phyloP scores from a whole-genome alignment of 169 alveolate genomes.

The Plasmodium ovale region DNA sequence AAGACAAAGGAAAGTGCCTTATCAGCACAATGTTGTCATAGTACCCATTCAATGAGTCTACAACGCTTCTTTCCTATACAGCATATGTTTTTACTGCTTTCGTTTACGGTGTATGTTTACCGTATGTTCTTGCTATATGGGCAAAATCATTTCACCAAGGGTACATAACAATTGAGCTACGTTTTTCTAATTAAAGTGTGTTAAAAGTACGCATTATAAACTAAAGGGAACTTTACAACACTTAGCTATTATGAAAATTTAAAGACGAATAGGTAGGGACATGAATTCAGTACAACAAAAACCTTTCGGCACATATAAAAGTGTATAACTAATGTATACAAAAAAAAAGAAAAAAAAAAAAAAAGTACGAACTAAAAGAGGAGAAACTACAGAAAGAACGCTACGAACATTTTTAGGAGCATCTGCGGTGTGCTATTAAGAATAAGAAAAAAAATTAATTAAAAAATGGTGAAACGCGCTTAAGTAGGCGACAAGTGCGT shows the following conservation, averaged over 20 bases:
- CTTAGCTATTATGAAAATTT: constrained; percentile 3
- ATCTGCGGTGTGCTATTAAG: too few species aligned
- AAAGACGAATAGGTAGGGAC: neutral
- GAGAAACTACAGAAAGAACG: too few species aligned
- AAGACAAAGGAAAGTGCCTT: neutral
- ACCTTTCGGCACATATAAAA: neutral
- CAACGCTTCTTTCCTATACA: neutral
- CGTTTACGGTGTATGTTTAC: neutral
- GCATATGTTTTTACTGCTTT: neutral
- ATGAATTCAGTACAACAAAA: neutral
- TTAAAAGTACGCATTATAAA: neutral
- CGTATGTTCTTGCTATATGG: neutral
- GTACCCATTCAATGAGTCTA: neutral
- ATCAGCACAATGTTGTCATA: neutral
- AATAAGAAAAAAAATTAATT: too few species aligned
- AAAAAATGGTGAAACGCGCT: too few species aligned
- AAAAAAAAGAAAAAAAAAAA: constrained; percentile 4
- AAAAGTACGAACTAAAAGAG: neutral
- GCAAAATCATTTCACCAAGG: neutral
- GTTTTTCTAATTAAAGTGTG: too few species aligned
- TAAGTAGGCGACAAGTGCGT: too few species aligned
- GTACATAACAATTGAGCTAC: neutral
- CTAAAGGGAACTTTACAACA: neutral
- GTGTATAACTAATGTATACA: neutral
- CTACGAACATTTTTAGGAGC: too few species aligned